Base-by-base conservation (phyloP, 257 asterid genomes). In the Scutellaria minor region DNA sequence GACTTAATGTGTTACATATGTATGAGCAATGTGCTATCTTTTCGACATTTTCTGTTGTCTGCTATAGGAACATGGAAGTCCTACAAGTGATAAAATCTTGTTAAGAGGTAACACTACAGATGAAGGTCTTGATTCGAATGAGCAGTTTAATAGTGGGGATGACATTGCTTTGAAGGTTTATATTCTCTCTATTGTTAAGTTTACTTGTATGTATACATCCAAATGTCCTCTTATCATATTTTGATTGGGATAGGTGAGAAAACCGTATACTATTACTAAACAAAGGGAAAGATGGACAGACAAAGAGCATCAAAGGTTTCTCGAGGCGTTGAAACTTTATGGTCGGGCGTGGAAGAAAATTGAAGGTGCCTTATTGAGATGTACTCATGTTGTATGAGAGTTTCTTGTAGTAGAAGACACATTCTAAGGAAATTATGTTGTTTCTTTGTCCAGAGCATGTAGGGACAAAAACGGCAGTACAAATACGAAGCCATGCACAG, bases 271-370 rank as follows among this genome's bases (percentile, higher is more conserved):
- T 0, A 89, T 91, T 27, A 81, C 96, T 8, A 93, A 93, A 77
- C 98, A 93, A 74, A 84, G 98, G 78, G 98, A 93, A 69, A 85
- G 94, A 79, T 93, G 98, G 98, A 83, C 96, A 0, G 98, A 91
- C 18, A 96, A 89, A 64, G 97, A 93, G 84, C 98, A 93, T 66
- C 84, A 75, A 9, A 89, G 84, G 74, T 93, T 93, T 75, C 83
- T 93, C 10, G 97, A 93, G 82, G 97, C 97, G 1, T 79, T 93
- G 80, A 89, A 88, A 77, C 86, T 93, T 73, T 82, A 91, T 37
- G 98, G 98, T 50, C 88, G 98, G n/a, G 92, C 97, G 5, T 93
- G 98, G 98, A 87, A 93, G 76, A 89, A 87, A 15, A 93, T 93
- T 39, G 98, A 93, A 91, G 98, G 98, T 93, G 59, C 59, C 63